Base-by-base conservation (phyloP, 2,329 filamentous ascomycete genomes). In the Lomentospora prolificans region DNA sequence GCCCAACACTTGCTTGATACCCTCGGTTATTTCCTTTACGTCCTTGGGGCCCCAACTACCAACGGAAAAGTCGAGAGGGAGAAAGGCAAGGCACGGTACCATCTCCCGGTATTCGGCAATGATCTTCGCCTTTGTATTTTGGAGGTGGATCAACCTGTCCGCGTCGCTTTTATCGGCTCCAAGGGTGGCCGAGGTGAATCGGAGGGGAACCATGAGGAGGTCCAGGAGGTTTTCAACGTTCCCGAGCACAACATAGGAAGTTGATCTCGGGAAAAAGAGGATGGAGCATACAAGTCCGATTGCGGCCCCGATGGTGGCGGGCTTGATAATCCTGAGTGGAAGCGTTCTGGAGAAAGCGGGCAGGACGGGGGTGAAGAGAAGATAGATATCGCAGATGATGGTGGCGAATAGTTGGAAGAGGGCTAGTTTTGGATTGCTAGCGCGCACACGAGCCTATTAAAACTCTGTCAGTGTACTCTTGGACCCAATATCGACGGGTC, bases 211-310 rank as follows among this genome's bases (percentile, higher is more conserved):
- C 44, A 66, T 63, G 44, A 71, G 62, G 10, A 66, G 58, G 7
- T 62, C 60, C 0, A 79, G 62, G 1, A 48, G 17, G 19, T 48
- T 19, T 10, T 25, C 44, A 7, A 14, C 44, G 22, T 10, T 48
- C 4, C 30, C 25, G 10, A 51, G 50, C 14, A 75, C 70, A 2
- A 69, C 64, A 24, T 72, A 70, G 0, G 75, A 77, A 0, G 76
- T 75, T 0, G 76, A 79, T 41, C 71, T 70, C 0, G 76, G 76
- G 55, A 79, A 78, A 48, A 79, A 65, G 3, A 79, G 56, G 1
- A 79, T 53, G 4, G 69, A 72, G 48, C 70, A 75, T 3, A 65
- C 70, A 2, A 73, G 55, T 0, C 75, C 76, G 0, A 79, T 61
- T 0, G 71, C 76, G 5, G 74, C 66, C 0, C 73, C 75, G 17